Evolutionary conservation across 2,329 filamentous ascomycete species (phyloP).

Genomic region (Karstenula rhodostoma): DNA sequence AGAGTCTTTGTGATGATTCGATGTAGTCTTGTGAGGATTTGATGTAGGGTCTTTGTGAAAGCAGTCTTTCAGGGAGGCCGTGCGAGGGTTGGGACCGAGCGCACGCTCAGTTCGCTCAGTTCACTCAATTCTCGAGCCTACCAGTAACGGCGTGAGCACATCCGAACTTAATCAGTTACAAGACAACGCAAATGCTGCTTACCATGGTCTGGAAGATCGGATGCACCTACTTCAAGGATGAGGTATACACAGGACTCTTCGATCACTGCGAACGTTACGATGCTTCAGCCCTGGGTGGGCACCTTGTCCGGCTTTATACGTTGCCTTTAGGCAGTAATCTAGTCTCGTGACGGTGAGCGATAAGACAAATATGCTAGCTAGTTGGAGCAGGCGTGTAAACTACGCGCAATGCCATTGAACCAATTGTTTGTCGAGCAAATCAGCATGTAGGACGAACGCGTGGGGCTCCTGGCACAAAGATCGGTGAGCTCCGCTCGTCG

Average conservation of each 20-base stretch:
- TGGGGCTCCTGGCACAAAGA: background rate
- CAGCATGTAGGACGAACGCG: background rate
- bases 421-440: background rate
- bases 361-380: background rate
- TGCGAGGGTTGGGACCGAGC: background rate
- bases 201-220: conserved; percentile 11
- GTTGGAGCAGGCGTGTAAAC: background rate
- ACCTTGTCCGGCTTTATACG: background rate
- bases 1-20: too few species aligned
- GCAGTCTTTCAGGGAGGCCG: background rate
- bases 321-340: background rate
- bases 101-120: background rate
- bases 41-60: background rate
- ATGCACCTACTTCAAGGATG: conserved; percentile 1
- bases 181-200: conserved; percentile 6
- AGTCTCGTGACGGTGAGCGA: background rate
- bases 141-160: conserved; percentile 18
- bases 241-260: background rate
- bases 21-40: background rate
- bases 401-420: background rate
- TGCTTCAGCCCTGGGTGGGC: background rate
- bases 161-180: conserved; percentile 5
- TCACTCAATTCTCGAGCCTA: background rate
- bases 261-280: background rate
- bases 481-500: background rate